These are phyloP conservation scores for Aureobasidium uvarum DNA, from an alignment of 2,329 filamentous ascomycete genomes.

Conservation along the genomic window DNA sequence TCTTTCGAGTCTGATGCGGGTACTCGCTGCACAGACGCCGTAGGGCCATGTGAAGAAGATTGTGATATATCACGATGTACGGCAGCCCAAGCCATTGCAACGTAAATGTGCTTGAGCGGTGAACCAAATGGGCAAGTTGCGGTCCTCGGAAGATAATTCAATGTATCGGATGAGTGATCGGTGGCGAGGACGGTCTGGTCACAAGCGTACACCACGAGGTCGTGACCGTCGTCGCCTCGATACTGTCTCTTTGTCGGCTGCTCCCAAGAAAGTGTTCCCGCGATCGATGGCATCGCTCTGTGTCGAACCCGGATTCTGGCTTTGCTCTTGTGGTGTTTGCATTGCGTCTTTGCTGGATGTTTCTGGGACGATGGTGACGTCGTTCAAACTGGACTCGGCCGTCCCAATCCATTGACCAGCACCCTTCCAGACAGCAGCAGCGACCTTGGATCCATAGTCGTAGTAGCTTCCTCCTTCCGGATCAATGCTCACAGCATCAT, in stretches of 20 bases:
- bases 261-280: neutral
- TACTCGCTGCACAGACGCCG: too few species aligned
- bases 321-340: neutral
- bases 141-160: too few species aligned
- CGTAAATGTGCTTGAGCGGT: too few species aligned
- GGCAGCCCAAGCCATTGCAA: too few species aligned
- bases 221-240: neutral
- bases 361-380: too few species aligned
- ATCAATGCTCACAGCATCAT: constrained; percentile 12
- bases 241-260: neutral
- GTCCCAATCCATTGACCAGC: constrained; percentile 9
- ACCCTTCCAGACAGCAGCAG: constrained; percentile 14
- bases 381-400: neutral
- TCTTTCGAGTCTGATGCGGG: too few species aligned
- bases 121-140: too few species aligned
- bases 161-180: neutral
- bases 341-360: too few species aligned
- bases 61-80: too few species aligned
- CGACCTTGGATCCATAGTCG: constrained; percentile 11
- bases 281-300: neutral
- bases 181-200: too few species aligned
- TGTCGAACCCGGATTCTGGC: neutral
- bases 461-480: constrained; percentile 14
- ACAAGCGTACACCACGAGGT: neutral
- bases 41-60: too few species aligned